Conservation (phyloP, 805 yeast species). For the Pichia cephalocereana region DNA sequence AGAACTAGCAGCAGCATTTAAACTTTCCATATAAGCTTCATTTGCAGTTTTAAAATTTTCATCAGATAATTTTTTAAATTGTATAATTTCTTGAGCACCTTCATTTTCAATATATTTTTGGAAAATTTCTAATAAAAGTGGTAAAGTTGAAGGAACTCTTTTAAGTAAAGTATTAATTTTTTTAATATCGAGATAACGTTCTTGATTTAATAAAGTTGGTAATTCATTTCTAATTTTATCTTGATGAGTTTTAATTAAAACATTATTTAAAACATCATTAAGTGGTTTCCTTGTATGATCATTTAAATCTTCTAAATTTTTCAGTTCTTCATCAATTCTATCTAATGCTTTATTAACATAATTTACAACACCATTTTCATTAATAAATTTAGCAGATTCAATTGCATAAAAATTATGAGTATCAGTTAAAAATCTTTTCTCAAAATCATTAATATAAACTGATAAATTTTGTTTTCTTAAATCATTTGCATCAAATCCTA, state of each 20-base stretch:
- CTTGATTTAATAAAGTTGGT: conserved; percentile 61
- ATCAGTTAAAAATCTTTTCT: conserved; percentile 61
- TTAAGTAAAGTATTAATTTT: conserved; percentile 69
- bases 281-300: conserved; percentile 78
- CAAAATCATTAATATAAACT: conserved; percentile 76
- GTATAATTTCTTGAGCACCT: conserved; percentile 54
- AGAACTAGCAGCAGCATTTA: not conserved
- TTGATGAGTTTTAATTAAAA: conserved; percentile 72
- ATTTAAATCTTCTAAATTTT: conserved; percentile 66
- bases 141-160: conserved; percentile 72
- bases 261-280: conserved; percentile 65
- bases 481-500: conserved; percentile 89
- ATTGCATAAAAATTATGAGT: conserved; percentile 56
- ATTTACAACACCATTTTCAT: conserved; percentile 75
- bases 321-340: conserved; percentile 75
- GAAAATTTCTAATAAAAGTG: conserved; percentile 65
- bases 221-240: conserved; percentile 70
- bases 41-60: conserved; percentile 4
- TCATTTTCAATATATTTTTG: conserved; percentile 62
- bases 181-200: conserved; percentile 60
- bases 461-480: conserved; percentile 74
- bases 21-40: conserved; percentile 1
- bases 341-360: conserved; percentile 81
- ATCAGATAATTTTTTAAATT: conserved; percentile 31
- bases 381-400: conserved; percentile 61